Percentiles rank a stretch among this genome's conserved stretches.
phyloP scores from a whole-genome alignment of 768 basidiomycete genomes.

The Mrakia gelida region DNA sequence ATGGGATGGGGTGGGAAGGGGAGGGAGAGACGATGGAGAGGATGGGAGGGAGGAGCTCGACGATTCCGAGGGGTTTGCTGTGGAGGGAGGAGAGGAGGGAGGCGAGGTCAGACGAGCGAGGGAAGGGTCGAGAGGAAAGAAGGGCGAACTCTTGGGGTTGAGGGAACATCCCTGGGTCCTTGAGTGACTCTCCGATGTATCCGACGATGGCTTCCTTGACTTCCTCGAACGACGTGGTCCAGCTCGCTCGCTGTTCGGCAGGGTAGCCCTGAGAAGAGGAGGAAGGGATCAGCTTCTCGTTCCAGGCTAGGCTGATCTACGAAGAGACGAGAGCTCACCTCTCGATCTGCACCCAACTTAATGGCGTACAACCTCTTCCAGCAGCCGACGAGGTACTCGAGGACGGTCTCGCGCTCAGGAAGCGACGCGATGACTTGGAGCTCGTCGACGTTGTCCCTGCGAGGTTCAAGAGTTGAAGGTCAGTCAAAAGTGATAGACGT shows the following conservation, averaged over 20 bases:
- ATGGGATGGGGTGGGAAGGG: slow-evolving; percentile 52
- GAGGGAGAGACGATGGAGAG: slow-evolving; percentile 63
- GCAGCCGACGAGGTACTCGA: slow-evolving; percentile 83
- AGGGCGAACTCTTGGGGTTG: slow-evolving; percentile 69
- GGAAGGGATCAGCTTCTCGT: no score
- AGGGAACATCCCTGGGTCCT: slow-evolving; percentile 92
- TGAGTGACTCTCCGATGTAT: slow-evolving; percentile 75
- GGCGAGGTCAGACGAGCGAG: background rate
- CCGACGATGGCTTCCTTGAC: slow-evolving; percentile 76
- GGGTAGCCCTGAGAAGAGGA: slow-evolving; percentile 52
- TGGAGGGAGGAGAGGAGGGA: background rate
- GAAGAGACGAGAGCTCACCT: background rate
- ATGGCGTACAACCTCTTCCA: slow-evolving; percentile 76
- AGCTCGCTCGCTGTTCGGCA: slow-evolving; percentile 53
- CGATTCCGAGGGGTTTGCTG: slow-evolving; percentile 67
- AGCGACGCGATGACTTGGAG: slow-evolving; percentile 57
- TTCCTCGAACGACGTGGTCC: slow-evolving; percentile 64
- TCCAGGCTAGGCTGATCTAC: no score
- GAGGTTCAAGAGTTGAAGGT: background rate
- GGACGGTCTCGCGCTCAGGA: slow-evolving; percentile 69
- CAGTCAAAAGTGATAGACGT: background rate
- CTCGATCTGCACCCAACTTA: slow-evolving; percentile 13
- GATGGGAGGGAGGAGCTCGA: slow-evolving; percentile 77
- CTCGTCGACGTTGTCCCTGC: slow-evolving; percentile 47
- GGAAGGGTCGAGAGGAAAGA: background rate